Evolutionary conservation across 1,284 basidiomycete genomes (phyloP).

Genomic region (Fomes fomentarius): DNA sequence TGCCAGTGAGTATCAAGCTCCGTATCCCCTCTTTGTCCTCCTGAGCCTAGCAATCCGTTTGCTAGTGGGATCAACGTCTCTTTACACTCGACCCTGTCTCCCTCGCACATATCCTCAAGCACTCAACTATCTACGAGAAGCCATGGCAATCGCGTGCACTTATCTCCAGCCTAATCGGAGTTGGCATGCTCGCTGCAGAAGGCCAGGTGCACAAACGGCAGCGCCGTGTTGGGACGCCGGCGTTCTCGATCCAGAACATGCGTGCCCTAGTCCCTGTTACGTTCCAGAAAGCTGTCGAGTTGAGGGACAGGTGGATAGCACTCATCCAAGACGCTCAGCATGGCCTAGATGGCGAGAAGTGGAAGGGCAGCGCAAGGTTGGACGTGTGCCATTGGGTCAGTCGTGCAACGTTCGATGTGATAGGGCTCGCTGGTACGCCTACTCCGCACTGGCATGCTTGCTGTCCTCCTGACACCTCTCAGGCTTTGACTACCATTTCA

Average conservation of each 20-base stretch:
- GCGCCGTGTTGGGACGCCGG: constrained; percentile 73
- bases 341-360: constrained; percentile 19
- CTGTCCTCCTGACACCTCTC: not conserved
- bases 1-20: constrained; percentile 52
- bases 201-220: constrained; percentile 75
- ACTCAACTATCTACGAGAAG: constrained; percentile 73
- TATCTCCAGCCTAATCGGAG: constrained; percentile 75
- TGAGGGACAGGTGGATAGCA: constrained; percentile 61
- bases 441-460: constrained; percentile 1
- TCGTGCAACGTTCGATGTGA: constrained; percentile 80
- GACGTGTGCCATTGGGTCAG: constrained; percentile 78
- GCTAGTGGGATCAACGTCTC: constrained; percentile 76
- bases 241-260: constrained; percentile 78
- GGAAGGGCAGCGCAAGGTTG: constrained; percentile 39
- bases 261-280: constrained; percentile 70
- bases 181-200: constrained; percentile 78
- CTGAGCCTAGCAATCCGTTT: constrained; percentile 7
- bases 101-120: constrained; percentile 68
- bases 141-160: constrained; percentile 76
- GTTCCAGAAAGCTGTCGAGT: constrained; percentile 65
- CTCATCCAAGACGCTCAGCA: constrained; percentile 38
- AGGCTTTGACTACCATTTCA: constrained; percentile 83
- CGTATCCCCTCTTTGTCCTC: not conserved
- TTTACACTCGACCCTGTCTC: constrained; percentile 78
- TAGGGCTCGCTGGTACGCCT: constrained; percentile 67